Percentiles rank a stretch among this genome's conserved stretches.
Evolutionary conservation across 345 rosid genomes (phyloP).

Genomic region (Sisymbrium altissimum): DNA sequence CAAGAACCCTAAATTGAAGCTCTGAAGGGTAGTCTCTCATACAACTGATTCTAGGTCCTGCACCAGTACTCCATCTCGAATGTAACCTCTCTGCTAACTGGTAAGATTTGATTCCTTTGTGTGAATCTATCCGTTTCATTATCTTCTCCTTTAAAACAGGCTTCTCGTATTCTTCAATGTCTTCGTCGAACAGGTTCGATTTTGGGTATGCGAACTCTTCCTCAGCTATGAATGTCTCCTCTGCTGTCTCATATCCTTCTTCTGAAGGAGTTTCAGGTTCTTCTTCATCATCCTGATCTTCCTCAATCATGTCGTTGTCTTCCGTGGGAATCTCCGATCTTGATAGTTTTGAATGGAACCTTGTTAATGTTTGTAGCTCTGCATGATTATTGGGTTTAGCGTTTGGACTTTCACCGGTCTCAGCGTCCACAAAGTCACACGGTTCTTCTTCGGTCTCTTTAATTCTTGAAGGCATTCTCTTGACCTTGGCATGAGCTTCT

Average conservation of each 20-base stretch:
- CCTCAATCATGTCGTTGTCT: conserved; percentile 13
- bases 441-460: conserved; percentile 32
- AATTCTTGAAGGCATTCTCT: conserved; percentile 24
- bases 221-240: conserved; percentile 59
- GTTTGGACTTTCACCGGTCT: conserved; percentile 16
- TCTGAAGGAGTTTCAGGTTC: conserved; percentile 40
- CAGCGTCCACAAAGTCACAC: conserved; percentile 32
- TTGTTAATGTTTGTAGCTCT: conserved; percentile 31
- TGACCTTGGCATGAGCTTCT: conserved; percentile 28
- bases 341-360: conserved; percentile 36
- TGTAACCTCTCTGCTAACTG: conserved; percentile 73
- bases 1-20: conserved; percentile 66
- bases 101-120: conserved; percentile 63
- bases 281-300: conserved; percentile 26
- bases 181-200: conserved; percentile 57
- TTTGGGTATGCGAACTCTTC: conserved; percentile 67
- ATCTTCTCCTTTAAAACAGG: conserved; percentile 69
- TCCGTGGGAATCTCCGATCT: conserved; percentile 40
- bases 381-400: conserved; percentile 21
- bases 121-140: conserved; percentile 70
- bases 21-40: conserved; percentile 93
- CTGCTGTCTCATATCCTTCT: conserved; percentile 76
- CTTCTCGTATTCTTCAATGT: conserved; percentile 48
- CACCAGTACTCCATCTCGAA: conserved; percentile 89
- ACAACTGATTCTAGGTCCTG: conserved; percentile 91